A percentile compares a stretch with the other conserved stretches of the same genome.
Conservation (phyloP, 768 basidiomycete genomes). For the Phaffia tasmanica region DNA sequence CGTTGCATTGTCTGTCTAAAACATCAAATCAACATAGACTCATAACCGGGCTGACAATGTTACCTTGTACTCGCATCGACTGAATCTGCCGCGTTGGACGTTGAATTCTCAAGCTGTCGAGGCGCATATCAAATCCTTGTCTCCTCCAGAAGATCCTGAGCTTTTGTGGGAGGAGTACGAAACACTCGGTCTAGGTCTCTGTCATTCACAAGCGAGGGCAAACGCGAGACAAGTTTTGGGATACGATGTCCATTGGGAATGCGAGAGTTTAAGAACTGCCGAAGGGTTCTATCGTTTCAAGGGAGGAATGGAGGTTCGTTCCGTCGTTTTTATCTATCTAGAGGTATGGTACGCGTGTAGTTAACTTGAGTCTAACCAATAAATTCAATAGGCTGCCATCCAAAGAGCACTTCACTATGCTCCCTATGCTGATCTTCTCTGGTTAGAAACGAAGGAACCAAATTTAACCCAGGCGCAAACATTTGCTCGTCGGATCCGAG, state of each 20-base stretch:
- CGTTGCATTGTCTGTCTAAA: slow-evolving; percentile 21
- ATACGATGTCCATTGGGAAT: slow-evolving; percentile 68
- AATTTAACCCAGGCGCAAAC: slow-evolving; percentile 64
- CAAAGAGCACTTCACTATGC: slow-evolving; percentile 69
- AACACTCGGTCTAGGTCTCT: slow-evolving; percentile 9
- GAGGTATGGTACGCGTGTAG: too few relatives aligned
- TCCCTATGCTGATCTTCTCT: slow-evolving; percentile 76
- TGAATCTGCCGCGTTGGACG: slow-evolving; percentile 1
- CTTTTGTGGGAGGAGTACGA: neutral
- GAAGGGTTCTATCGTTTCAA: slow-evolving; percentile 87
- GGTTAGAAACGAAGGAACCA: slow-evolving; percentile 88
- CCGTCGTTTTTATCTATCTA: neutral
- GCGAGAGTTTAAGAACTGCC: slow-evolving; percentile 74
- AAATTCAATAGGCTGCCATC: slow-evolving; percentile 55
- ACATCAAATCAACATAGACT: too few relatives aligned
- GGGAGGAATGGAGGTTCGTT: slow-evolving; percentile 57
- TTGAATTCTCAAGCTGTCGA: neutral
- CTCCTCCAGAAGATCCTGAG: slow-evolving; percentile 18
- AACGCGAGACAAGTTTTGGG: slow-evolving; percentile 36
- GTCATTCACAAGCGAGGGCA: slow-evolving; percentile 5
- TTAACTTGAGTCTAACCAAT: too few relatives aligned
- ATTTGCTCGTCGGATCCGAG: slow-evolving; percentile 65
- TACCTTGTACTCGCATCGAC: too few relatives aligned
- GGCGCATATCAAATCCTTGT: slow-evolving; percentile 9
- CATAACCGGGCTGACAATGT: too few relatives aligned